Base-by-base conservation (phyloP, 805 yeast species). In the Pichia nakasei region DNA sequence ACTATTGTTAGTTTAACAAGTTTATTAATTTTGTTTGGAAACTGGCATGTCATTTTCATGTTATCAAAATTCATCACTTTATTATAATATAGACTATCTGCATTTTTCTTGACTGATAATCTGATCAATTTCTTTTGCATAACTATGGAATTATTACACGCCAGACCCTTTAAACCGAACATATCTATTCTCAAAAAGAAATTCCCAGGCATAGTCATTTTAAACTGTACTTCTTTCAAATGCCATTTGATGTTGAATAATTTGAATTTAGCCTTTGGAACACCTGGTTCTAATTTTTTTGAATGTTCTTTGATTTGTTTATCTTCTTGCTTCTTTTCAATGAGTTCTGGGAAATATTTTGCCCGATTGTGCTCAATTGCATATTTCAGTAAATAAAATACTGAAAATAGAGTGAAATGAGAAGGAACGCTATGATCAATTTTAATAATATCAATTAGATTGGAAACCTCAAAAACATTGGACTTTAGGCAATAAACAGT, bases 121-220 rank as follows among this genome's bases (percentile, higher is more conserved):
- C 53, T 45, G 4, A 36, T 18, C 22, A 49, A 12, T 34, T 40
- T 44, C 3, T 38, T 21, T 19, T 48, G 33, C 22, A 51, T 13
- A 24, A 39, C 13, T 6, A 51, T 26, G 9, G 40, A 40, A 33
- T 34, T 45, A 51, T 47, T 27, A 4, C 9, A 18, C 17, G 39
- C 37, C 5, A 46, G 38, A 1, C 63, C 39, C 17, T 45, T 54
- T 1, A 60, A 35, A 7, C 57, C 59, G 8, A 67, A 58, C 0
- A 66, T 22, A 49, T 80, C 84, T 1, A 76, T 11, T 50, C 71
- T 71, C 17, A 75, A 51, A 22, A 68, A 71, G 47, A 79, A 68
- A 4, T 70, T 70, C 49, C 73, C 73, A 3, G 76, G 75, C 38
- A 80, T 61, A n/a, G 37, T 52, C 57, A 19, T 56, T 31, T 26